phyloP scores from a whole-genome alignment of 164 flowering plant species.

The Liquidambar formosana region DNA sequence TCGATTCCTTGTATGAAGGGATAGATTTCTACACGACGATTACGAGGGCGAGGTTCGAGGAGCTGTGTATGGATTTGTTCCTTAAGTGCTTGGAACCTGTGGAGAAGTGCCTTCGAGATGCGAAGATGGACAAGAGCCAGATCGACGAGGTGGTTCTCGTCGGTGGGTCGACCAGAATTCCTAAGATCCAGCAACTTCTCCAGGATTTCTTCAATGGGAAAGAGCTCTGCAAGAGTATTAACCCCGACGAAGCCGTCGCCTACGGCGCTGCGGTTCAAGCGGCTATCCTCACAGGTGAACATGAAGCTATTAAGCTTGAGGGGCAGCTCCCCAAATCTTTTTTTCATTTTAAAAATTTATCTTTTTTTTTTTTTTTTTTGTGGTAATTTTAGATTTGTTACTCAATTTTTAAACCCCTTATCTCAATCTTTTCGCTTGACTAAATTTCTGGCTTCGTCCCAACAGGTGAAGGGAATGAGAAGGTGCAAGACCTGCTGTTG shows the following conservation, averaged over 20 bases:
- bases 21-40: conserved; percentile 33
- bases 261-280: conserved; percentile 34
- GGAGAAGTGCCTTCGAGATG: conserved; percentile 28
- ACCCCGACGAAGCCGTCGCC: conserved; percentile 33
- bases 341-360: no score
- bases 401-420: no score
- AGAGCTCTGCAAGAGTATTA: conserved; percentile 34
- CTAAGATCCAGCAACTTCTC: conserved; percentile 30
- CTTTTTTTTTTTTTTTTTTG: no score
- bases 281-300: conserved; percentile 29
- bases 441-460: no score
- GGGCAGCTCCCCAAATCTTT: no score
- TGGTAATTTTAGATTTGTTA: no score
- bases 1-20: conserved; percentile 30
- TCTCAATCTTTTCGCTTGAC: no score
- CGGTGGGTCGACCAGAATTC: conserved; percentile 34
- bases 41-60: conserved; percentile 30
- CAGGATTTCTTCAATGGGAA: conserved; percentile 36
- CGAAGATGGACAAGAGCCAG: conserved; percentile 27
- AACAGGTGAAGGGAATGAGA: conserved; percentile 32
- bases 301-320: no score
- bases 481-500: conserved; percentile 28
- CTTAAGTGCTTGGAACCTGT: conserved; percentile 33
- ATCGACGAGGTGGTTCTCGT: conserved; percentile 33
- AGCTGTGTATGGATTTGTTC: conserved; percentile 30